A percentile compares a stretch with the other conserved stretches of the same genome.
Conservation (phyloP, 2,329 filamentous ascomycete genomes). For the Aspergillus sp. region DNA sequence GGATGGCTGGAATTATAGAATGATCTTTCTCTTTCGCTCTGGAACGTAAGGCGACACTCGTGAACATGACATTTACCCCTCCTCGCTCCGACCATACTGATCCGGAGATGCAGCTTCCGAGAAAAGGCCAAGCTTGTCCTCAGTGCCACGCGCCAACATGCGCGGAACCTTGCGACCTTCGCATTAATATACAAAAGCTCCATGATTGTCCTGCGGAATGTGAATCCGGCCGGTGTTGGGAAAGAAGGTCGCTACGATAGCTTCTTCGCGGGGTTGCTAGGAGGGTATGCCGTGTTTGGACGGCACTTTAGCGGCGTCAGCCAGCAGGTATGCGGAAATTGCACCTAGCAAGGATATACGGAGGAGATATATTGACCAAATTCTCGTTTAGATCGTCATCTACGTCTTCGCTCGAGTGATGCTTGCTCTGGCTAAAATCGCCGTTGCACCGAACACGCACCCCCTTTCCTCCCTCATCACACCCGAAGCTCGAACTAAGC, state of each 20-base stretch:
- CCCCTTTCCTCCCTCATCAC: constrained; percentile 39
- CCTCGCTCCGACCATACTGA: constrained; percentile 6
- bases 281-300: constrained; percentile 92
- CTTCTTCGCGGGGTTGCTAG: constrained; percentile 80
- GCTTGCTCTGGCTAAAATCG: constrained; percentile 76
- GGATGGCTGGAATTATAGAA: constrained; percentile 47
- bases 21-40: constrained; percentile 94
- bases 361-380: not conserved
- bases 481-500: constrained; percentile 41
- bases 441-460: constrained; percentile 58
- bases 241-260: constrained; percentile 71
- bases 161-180: constrained; percentile 85
- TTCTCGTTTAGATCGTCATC: constrained; percentile 71
- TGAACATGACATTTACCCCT: not conserved
- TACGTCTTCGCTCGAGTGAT: constrained; percentile 94
- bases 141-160: constrained; percentile 84
- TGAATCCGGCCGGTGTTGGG: constrained; percentile 36
- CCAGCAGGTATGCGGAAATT: constrained; percentile 53
- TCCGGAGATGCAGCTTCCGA: constrained; percentile 48
- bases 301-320: constrained; percentile 73
- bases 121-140: constrained; percentile 75
- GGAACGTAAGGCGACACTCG: constrained; percentile 61
- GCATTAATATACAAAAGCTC: constrained; percentile 83
- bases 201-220: constrained; percentile 69
- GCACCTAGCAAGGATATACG: not conserved